Percentiles rank a stretch among this genome's conserved stretches.
Evolutionary conservation across 768 basidiomycete genomes (phyloP).

Genomic region (Collybiopsis luxurians): DNA sequence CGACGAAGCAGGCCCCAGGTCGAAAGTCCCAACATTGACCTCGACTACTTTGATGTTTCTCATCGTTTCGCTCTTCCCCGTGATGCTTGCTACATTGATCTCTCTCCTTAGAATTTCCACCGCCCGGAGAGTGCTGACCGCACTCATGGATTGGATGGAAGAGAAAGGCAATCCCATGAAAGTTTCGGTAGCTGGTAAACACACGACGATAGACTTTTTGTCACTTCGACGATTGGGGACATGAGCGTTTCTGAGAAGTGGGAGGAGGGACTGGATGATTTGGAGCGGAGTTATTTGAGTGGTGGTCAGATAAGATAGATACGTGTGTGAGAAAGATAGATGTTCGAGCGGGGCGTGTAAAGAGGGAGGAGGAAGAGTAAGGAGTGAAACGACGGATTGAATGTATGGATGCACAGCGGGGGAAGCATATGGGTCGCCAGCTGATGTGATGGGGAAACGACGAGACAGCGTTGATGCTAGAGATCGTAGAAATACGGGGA

Average conservation of each 20-base stretch:
- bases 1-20: slow-evolving; percentile 24
- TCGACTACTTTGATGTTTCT: slow-evolving; percentile 67
- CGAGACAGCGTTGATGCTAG: slow-evolving; percentile 77
- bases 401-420: slow-evolving; percentile 67
- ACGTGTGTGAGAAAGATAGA: slow-evolving; percentile 57
- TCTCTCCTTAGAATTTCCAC: slow-evolving; percentile 75
- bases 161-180: slow-evolving; percentile 73
- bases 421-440: slow-evolving; percentile 79
- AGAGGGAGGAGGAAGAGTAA: slow-evolving; percentile 50
- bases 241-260: slow-evolving; percentile 69
- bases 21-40: slow-evolving; percentile 69
- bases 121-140: slow-evolving; percentile 68
- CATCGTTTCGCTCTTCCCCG: slow-evolving; percentile 55
- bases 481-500: slow-evolving; percentile 78
- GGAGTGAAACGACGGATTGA: slow-evolving; percentile 74
- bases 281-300: slow-evolving; percentile 79
- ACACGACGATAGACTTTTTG: slow-evolving; percentile 62
- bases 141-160: slow-evolving; percentile 71
- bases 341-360: slow-evolving; percentile 67
- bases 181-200: slow-evolving; percentile 70
- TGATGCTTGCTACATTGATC: slow-evolving; percentile 53
- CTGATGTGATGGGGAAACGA: slow-evolving; percentile 72
- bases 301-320: slow-evolving; percentile 68
- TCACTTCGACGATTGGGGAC: slow-evolving; percentile 35
- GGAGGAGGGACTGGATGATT: slow-evolving; percentile 72